Evolutionary conservation across 345 rosid genomes (phyloP).

Genomic region (Bruguiera sexangula): DNA sequence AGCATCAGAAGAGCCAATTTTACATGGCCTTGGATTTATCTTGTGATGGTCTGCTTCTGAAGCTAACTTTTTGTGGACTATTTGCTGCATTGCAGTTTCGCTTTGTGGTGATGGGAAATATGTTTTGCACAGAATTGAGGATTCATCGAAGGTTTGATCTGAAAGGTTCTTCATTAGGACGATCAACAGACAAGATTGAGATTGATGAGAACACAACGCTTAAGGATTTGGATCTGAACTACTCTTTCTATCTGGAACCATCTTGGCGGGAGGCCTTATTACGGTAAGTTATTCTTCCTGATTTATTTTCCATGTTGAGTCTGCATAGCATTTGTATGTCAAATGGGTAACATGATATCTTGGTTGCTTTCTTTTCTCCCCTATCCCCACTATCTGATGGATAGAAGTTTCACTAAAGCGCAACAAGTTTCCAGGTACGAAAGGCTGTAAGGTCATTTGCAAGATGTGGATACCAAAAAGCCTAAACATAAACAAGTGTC

Average conservation of each 20-base stretch:
- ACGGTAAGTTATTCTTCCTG: conserved; percentile 44
- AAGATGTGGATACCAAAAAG: neutral
- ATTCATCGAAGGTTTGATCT: conserved; percentile 95
- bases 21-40: neutral
- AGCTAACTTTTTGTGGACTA: conserved; percentile 26
- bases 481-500: neutral
- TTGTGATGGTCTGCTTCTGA: conserved; percentile 14
- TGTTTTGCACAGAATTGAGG: conserved; percentile 97
- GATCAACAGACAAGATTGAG: conserved; percentile 86
- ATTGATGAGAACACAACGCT: conserved; percentile 94
- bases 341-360: neutral
- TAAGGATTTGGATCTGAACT: conserved; percentile 88
- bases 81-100: conserved; percentile 64
- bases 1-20: neutral
- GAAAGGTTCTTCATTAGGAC: conserved; percentile 93
- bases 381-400: neutral
- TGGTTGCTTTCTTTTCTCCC: neutral
- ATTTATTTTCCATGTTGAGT: neutral
- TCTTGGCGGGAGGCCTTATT: conserved; percentile 89
- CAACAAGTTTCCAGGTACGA: neutral
- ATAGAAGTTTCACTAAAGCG: neutral
- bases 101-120: conserved; percentile 98
- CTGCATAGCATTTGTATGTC: neutral
- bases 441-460: neutral
- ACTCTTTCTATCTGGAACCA: conserved; percentile 80